A percentile compares a stretch with the other conserved stretches of the same genome.
Evolutionary conservation across 2,329 filamentous ascomycete species (phyloP).

Genomic region (Colletotrichum sp.): DNA sequence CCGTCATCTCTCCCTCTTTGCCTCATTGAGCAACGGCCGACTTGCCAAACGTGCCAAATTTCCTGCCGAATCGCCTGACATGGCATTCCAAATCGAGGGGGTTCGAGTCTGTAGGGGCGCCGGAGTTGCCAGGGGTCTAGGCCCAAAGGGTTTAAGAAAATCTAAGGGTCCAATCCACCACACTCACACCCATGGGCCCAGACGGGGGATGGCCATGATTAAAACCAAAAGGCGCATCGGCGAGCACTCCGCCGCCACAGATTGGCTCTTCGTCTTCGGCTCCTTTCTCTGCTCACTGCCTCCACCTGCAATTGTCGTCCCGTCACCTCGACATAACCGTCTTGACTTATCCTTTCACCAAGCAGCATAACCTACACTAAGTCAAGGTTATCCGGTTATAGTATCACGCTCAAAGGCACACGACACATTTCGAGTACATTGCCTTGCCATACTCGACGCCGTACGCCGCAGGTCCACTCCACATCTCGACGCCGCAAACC

Average conservation of each 20-base stretch:
- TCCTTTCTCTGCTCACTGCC: not conserved
- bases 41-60: not conserved
- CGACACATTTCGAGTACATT: not conserved
- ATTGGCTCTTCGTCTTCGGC: not conserved
- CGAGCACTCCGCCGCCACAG: not conserved
- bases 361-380: not conserved
- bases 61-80: not conserved
- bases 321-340: not conserved
- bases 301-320: not conserved
- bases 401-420: not conserved
- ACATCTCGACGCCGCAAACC: not conserved
- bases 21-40: not conserved
- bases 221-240: not conserved
- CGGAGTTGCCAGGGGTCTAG: not conserved
- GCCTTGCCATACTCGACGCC: not conserved
- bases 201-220: not conserved
- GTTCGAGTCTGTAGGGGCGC: not conserved
- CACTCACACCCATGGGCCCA: not conserved
- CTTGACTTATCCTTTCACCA: not conserved
- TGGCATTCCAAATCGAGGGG: slow-evolving; percentile 4
- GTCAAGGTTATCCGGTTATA: not conserved
- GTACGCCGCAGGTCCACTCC: not conserved
- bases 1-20: not conserved
- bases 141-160: not conserved
- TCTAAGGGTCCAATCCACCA: slow-evolving; percentile 15